phyloP scores from a whole-genome alignment of 2,329 filamentous ascomycete species.

The Sclerotinia subarctica region DNA sequence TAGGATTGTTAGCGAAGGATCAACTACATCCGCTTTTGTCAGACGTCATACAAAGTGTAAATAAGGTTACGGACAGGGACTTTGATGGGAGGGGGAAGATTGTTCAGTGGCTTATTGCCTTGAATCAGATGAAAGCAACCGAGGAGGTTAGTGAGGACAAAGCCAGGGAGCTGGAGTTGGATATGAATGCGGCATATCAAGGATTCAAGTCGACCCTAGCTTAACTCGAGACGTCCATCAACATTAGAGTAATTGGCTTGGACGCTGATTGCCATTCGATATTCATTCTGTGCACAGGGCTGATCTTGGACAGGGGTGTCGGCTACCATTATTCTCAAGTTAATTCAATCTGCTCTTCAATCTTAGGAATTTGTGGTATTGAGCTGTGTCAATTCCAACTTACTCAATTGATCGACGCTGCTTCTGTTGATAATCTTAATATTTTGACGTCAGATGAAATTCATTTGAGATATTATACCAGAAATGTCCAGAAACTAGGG shows the following conservation, averaged over 20 bases:
- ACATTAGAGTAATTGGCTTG: background rate
- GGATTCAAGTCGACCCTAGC: constrained; percentile 68
- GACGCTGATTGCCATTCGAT: background rate
- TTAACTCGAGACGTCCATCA: constrained; percentile 30
- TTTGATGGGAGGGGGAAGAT: constrained; percentile 97
- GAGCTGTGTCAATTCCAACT: background rate
- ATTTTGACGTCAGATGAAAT: background rate
- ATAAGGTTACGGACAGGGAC: constrained; percentile 91
- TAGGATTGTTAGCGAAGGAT: constrained; percentile 91
- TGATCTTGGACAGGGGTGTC: too few relatives aligned
- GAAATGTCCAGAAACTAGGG: constrained; percentile 96
- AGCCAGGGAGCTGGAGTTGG: constrained; percentile 82
- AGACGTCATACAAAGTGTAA: constrained; percentile 94
- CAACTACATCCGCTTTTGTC: constrained; percentile 92
- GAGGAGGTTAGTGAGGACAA: constrained; percentile 87
- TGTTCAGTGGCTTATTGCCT: constrained; percentile 93
- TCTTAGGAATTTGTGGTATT: background rate
- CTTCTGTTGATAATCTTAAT: background rate
- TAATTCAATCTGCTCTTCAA: background rate
- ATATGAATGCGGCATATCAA: constrained; percentile 91
- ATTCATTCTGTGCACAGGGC: background rate
- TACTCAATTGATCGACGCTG: background rate
- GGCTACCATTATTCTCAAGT: background rate
- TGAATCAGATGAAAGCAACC: constrained; percentile 97
- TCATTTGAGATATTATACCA: constrained; percentile 55